Base-by-base conservation (phyloP, 495 filamentous ascomycete species). In the Cercophora scortea region DNA sequence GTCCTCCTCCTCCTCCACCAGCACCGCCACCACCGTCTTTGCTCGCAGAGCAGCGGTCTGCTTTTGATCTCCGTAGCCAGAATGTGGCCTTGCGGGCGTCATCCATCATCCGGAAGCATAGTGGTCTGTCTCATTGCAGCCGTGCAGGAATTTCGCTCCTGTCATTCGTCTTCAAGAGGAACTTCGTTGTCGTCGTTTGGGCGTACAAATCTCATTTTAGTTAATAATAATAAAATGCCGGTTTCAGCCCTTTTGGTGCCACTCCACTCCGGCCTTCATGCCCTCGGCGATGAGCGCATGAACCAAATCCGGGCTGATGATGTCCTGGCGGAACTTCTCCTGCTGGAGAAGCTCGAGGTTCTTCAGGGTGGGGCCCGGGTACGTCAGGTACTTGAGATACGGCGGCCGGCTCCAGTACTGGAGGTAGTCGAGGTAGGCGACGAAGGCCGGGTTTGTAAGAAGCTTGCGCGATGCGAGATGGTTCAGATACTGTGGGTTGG, bases 351-450 rank as follows among this genome's bases (percentile, higher is more conserved):
- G 63, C 66, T 92, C 82, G 45, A 96, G 78, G 53, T 87, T 82
- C 56, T 84, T 84, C 15, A 96, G 66, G n/a, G 89, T 90, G 16
- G 89, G 85, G 5, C 85, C 88, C 0, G 90, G 90, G 60, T 90
- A 89, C 10, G 74, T 85, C 42, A 95, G 69, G 63, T 87, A 94
- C 56, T 86, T 88, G 50, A 85, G 71, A 61, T 94, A 95, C 50
- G 89, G 81, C n/a, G 88, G 88, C 10, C 81, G 79, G 51, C 78
- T 78, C 79, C 84, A 95, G 77, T 95, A 94, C 56, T 83, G 85
- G 50, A 95, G 82, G 63, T 95, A 95, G 48, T 71, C 72, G 38
- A 94, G 84, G 65, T 95, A 95, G 45, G 80, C 83, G 42, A 90
- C 71, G 67, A 94, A 95, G 15, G 79, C 74, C 17, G 84, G 79